Evolutionary conservation across 202 grass and related monocot species (phyloP).

Genomic region (Setaria viridis): DNA sequence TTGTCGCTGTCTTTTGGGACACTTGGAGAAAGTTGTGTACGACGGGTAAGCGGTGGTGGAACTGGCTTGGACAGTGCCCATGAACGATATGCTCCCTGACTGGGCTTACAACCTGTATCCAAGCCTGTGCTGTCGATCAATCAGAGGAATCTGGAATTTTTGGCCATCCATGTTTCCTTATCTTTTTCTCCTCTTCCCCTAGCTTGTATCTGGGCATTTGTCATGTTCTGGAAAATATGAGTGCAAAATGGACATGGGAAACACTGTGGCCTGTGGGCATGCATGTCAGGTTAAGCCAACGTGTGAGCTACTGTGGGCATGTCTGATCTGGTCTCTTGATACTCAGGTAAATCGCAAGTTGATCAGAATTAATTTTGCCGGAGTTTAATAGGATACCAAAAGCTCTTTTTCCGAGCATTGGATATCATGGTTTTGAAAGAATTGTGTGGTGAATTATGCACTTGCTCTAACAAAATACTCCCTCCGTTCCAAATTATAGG

Average conservation of each 20-base stretch:
- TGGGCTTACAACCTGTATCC: conserved; percentile 49
- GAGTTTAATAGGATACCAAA: not conserved
- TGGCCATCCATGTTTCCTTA: not conserved
- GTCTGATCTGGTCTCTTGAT: not conserved
- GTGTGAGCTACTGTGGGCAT: not conserved
- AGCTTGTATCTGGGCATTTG: conserved; percentile 18
- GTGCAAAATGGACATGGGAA: not conserved
- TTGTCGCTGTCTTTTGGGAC: conserved; percentile 43
- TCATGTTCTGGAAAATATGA: not conserved
- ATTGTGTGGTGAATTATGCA: too few relatives aligned
- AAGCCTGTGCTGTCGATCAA: conserved; percentile 44
- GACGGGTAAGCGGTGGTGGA: conserved; percentile 29
- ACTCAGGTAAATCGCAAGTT: not conserved
- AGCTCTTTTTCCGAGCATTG: too few relatives aligned
- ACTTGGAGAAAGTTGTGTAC: conserved; percentile 32
- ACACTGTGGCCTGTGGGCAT: not conserved
- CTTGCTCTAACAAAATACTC: too few relatives aligned
- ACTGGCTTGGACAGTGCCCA: conserved; percentile 4
- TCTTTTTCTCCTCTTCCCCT: not conserved
- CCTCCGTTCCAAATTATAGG: too few relatives aligned
- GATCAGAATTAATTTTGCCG: not conserved
- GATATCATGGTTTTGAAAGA: too few relatives aligned
- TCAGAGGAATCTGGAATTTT: conserved; percentile 38
- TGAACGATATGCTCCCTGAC: conserved; percentile 46
- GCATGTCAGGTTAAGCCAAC: not conserved